Conservation (phyloP, 768 basidiomycete genomes). For the Leucosporidium scottii region DNA sequence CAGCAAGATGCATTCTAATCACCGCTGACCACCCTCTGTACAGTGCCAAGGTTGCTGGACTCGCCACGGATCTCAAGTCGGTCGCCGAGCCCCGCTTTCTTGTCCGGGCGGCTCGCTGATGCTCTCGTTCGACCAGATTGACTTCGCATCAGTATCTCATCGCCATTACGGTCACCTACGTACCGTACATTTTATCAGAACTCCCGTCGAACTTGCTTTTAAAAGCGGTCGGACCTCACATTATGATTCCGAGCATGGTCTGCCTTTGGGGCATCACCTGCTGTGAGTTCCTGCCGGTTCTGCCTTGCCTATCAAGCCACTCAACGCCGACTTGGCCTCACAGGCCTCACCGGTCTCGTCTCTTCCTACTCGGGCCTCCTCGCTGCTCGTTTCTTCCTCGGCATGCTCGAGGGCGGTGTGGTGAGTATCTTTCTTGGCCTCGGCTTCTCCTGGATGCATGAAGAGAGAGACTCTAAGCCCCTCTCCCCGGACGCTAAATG, state of each 20-base stretch:
- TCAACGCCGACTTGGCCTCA: too few species aligned
- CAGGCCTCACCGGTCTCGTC: conserved; percentile 12
- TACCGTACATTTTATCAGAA: conserved; percentile 49
- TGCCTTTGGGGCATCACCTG: conserved; percentile 60
- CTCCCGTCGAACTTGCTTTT: conserved; percentile 38
- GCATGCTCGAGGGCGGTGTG: conserved; percentile 38
- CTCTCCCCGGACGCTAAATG: too few species aligned
- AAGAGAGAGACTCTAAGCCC: too few species aligned
- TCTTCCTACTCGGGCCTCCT: conserved; percentile 35
- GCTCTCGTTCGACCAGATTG: conserved; percentile 57
- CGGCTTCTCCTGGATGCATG: conserved; percentile 15
- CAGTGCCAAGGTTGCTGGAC: conserved; percentile 15
- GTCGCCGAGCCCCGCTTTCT: conserved; percentile 8
- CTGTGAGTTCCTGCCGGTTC: background rate
- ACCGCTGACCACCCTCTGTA: background rate
- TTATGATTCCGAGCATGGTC: conserved; percentile 57
- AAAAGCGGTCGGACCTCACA: conserved; percentile 53
- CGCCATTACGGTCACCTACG: conserved; percentile 39
- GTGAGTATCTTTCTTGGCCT: background rate
- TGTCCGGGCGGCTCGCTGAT: conserved; percentile 43
- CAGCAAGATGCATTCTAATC: background rate
- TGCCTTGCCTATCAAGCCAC: conserved; percentile 45
- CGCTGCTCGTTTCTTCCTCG: conserved; percentile 37
- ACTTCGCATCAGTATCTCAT: conserved; percentile 44
- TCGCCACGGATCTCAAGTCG: background rate